A percentile compares a stretch with the other conserved stretches of the same genome.
Conservation (phyloP, 208 protist species). For the Trypanosoma lewisi region DNA sequence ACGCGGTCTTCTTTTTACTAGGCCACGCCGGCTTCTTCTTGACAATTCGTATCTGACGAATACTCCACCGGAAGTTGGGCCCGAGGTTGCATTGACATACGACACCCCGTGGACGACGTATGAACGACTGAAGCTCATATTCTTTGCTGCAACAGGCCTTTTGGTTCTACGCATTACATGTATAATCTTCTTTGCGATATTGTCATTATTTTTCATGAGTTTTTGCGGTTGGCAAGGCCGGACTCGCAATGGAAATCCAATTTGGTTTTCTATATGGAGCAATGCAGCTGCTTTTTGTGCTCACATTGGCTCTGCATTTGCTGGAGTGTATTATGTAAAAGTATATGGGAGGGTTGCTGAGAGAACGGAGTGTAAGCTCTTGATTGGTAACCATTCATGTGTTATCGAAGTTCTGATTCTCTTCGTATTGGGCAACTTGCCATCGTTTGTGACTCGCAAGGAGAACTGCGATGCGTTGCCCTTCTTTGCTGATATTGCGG, state of each 20-base stretch:
- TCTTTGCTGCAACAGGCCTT: conserved; percentile 69
- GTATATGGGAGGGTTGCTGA: conserved; percentile 58
- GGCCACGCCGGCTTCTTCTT: conserved; percentile 44
- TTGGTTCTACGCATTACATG: conserved; percentile 50
- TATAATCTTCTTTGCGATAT: conserved; percentile 33
- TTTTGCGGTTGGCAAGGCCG: conserved; percentile 24
- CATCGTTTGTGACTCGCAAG: conserved; percentile 77
- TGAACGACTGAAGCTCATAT: conserved; percentile 61
- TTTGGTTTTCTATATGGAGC: conserved; percentile 51
- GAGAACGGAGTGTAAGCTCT: conserved; percentile 53
- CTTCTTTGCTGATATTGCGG: conserved; percentile 55
- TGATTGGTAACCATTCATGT: conserved; percentile 83
- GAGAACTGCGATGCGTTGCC: conserved; percentile 61
- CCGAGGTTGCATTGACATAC: conserved; percentile 61
- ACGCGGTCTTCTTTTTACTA: conserved; percentile 29
- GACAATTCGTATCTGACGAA: conserved; percentile 63
- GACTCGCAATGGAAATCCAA: conserved; percentile 38
- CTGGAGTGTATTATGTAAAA: conserved; percentile 65
- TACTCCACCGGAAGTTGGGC: conserved; percentile 47
- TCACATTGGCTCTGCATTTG: conserved; percentile 28
- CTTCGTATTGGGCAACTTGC: conserved; percentile 52
- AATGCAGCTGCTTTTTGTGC: conserved; percentile 31
- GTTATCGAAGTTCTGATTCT: conserved; percentile 74
- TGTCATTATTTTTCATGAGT: conserved; percentile 40
- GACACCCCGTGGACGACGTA: conserved; percentile 74